These are phyloP conservation scores for Paragyromitra xinjiangensis DNA, from an alignment of 495 filamentous ascomycete species.

Conservation along the genomic window DNA sequence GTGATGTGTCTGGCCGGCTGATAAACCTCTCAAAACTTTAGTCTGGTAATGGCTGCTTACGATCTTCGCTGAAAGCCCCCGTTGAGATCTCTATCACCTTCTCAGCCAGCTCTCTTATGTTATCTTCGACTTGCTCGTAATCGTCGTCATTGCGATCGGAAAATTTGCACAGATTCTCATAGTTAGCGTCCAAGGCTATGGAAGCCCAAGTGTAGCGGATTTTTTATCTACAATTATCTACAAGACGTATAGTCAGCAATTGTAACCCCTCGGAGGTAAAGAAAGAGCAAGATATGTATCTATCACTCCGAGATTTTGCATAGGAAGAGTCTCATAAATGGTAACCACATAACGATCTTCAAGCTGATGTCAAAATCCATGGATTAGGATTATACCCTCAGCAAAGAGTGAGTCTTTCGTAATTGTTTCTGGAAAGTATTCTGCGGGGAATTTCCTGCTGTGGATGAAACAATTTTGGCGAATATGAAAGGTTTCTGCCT, in stretches of 20 bases:
- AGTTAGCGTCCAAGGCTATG: not conserved
- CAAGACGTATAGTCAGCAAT: not conserved
- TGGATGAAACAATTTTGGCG: no score
- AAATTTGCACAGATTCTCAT: not conserved
- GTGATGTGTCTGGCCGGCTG: not conserved
- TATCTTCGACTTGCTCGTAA: not conserved
- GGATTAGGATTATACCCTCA: no score
- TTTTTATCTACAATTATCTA: not conserved
- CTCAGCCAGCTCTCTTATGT: not conserved
- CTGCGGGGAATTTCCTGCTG: no score
- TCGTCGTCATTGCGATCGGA: not conserved
- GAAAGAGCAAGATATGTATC: no score
- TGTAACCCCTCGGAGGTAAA: not conserved
- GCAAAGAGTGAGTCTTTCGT: no score
- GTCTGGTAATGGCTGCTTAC: not conserved
- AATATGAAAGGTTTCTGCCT: no score
- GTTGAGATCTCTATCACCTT: not conserved
- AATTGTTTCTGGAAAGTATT: no score
- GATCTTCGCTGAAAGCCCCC: not conserved
- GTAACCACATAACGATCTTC: no score
- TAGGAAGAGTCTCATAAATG: no score
- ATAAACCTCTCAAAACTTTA: not conserved
- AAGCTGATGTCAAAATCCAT: no score
- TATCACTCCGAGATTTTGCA: no score
- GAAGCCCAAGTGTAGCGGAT: not conserved